Evolutionary conservation across 2,329 filamentous ascomycete species (phyloP).

Genomic region (Dothidotthia symphoricarpi): DNA sequence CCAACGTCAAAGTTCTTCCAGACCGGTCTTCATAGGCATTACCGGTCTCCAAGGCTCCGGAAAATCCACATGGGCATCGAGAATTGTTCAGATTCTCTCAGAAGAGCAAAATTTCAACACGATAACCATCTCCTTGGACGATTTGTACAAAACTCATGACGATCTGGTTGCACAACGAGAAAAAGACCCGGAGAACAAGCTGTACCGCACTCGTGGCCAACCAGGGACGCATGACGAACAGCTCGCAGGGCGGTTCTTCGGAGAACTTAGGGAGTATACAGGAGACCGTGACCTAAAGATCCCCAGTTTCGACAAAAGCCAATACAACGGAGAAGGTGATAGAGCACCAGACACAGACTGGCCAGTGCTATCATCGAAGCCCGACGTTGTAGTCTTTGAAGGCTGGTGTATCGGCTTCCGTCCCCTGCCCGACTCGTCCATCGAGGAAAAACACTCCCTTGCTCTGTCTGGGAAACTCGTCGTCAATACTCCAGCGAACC

Average conservation of each 20-base stretch:
- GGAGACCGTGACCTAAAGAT: constrained; percentile 55
- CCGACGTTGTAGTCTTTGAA: constrained; percentile 75
- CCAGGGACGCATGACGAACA: constrained; percentile 78
- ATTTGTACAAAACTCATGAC: constrained; percentile 77
- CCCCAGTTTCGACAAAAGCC: constrained; percentile 81
- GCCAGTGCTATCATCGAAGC: constrained; percentile 56
- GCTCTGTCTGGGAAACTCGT: constrained; percentile 49
- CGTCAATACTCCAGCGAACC: constrained; percentile 51
- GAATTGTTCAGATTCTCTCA: constrained; percentile 28
- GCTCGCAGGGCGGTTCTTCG: constrained; percentile 64
- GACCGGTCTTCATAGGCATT: constrained; percentile 80
- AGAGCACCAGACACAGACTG: constrained; percentile 63
- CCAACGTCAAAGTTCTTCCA: constrained; percentile 33
- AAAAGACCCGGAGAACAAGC: constrained; percentile 66
- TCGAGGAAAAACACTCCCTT: constrained; percentile 56
- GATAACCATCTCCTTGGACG: constrained; percentile 60
- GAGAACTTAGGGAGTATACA: constrained; percentile 52
- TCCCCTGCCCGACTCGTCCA: constrained; percentile 55
- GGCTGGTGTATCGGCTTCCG: constrained; percentile 91
- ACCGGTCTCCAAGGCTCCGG: constrained; percentile 91
- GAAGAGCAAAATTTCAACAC: constrained; percentile 24
- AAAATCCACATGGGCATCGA: constrained; percentile 77
- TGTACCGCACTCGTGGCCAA: constrained; percentile 79
- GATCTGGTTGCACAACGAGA: constrained; percentile 65
- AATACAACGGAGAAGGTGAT: constrained; percentile 73